phyloP scores from a whole-genome alignment of 352 stramenopile species.

The Globisporangium alternatum region DNA sequence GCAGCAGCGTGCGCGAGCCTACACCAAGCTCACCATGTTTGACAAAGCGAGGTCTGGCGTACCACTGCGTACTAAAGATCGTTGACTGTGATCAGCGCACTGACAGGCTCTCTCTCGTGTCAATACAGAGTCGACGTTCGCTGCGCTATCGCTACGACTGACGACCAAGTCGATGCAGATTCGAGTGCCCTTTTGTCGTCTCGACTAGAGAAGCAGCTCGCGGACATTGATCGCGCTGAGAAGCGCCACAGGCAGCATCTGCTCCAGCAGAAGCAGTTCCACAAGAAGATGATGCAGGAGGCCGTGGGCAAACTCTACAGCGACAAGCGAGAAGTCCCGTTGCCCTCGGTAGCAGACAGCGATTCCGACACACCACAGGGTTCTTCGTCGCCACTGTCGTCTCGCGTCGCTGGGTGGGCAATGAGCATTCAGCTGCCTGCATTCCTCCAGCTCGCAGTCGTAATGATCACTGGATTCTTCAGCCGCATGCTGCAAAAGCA shows the following conservation, averaged over 20 bases:
- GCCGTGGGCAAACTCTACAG: conserved; percentile 66
- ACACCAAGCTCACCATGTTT: conserved; percentile 45
- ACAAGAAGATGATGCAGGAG: conserved; percentile 78
- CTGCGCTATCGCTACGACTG: conserved; percentile 24
- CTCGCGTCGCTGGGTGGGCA: neutral
- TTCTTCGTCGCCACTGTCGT: neutral
- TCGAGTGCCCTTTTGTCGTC: conserved; percentile 14
- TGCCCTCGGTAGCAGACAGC: neutral
- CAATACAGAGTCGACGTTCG: conserved; percentile 35
- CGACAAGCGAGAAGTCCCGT: conserved; percentile 49
- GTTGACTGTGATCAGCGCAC: neutral
- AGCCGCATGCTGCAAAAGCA: conserved; percentile 6
- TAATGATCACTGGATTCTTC: conserved; percentile 1
- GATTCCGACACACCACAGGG: neutral
- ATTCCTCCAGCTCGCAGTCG: conserved; percentile 1
- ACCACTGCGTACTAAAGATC: too few species aligned
- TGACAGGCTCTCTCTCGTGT: neutral
- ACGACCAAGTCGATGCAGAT: conserved; percentile 3
- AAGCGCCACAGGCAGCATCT: conserved; percentile 31
- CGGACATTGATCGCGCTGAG: conserved; percentile 52
- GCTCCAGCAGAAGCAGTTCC: conserved; percentile 47
- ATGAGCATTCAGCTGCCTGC: neutral
- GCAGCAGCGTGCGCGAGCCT: conserved; percentile 62
- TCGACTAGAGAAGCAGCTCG: conserved; percentile 44
- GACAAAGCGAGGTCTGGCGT: conserved; percentile 48